Conservation (phyloP, 164 flowering plant species). For the Vitis cinerea region DNA sequence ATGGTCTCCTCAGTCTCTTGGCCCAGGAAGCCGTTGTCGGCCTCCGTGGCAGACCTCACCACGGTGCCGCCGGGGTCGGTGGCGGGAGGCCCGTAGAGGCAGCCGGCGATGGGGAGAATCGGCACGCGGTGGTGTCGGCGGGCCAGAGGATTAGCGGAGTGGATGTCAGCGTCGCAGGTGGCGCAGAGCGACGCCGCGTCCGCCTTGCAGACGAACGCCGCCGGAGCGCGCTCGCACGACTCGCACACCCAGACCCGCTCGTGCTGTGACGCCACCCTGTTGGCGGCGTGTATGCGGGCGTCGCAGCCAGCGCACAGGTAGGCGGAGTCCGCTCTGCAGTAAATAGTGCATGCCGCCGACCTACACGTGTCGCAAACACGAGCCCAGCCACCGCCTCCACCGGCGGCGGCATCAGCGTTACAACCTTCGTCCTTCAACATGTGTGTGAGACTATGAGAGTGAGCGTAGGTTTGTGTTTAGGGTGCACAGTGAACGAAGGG, state of each 20-base stretch:
- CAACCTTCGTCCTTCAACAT: constrained; percentile 30
- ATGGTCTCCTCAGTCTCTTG: constrained; percentile 19
- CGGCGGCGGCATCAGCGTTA: constrained; percentile 6
- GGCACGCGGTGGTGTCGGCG: constrained; percentile 83
- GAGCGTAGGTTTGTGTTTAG: not conserved
- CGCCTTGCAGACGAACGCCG: constrained; percentile 82
- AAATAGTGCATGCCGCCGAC: constrained; percentile 53
- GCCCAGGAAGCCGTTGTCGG: constrained; percentile 23
- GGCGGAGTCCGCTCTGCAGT: constrained; percentile 67
- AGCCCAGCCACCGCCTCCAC: constrained; percentile 33
- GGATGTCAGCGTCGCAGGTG: constrained; percentile 72
- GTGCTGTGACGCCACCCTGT: constrained; percentile 43
- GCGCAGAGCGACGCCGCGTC: constrained; percentile 82
- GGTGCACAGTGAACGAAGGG: not conserved
- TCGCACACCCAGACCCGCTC: constrained; percentile 80
- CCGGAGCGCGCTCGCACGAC: constrained; percentile 76
- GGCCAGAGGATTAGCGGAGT: constrained; percentile 85
- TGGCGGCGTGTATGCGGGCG: constrained; percentile 53
- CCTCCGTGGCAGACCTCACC: constrained; percentile 1
- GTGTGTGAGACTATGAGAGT: not conserved
- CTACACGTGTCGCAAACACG: constrained; percentile 63
- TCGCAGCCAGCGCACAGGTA: constrained; percentile 74
- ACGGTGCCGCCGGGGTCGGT: constrained; percentile 4
- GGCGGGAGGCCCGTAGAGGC: constrained; percentile 26
- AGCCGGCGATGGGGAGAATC: constrained; percentile 43